phyloP scores from a whole-genome alignment of 306 rosid genomes.

The Cicer judaicum region DNA sequence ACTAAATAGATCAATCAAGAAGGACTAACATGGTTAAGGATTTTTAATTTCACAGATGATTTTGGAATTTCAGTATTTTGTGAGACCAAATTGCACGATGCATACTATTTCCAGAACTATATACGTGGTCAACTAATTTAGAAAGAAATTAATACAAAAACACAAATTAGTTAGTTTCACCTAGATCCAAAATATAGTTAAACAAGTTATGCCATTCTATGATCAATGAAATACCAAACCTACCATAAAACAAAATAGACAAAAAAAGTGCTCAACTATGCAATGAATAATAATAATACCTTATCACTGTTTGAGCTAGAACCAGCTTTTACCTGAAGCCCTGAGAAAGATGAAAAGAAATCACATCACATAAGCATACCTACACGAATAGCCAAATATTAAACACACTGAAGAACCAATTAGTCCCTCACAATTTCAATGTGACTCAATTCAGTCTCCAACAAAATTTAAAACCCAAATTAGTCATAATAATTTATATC shows the following conservation, averaged over 20 bases:
- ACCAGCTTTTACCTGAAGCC: conserved; percentile 43
- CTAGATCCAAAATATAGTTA: conserved; percentile 23
- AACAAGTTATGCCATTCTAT: conserved; percentile 21
- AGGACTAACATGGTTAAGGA: not conserved
- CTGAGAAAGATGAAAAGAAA: conserved; percentile 53
- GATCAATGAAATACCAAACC: conserved; percentile 19
- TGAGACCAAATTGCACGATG: not conserved
- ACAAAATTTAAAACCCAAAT: no score
- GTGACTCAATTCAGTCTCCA: no score
- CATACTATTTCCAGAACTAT: not conserved
- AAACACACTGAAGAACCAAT: not conserved
- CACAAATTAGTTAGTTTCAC: conserved; percentile 23
- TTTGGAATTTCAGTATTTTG: not conserved
- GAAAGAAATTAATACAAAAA: not conserved
- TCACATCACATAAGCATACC: not conserved
- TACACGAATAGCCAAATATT: not conserved
- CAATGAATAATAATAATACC: conserved; percentile 45
- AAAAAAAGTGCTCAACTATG: not conserved
- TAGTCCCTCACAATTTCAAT: no score
- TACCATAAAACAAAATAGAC: not conserved
- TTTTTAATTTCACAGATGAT: not conserved
- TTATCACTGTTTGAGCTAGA: conserved; percentile 48
- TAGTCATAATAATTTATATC: no score
- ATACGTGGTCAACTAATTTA: not conserved
- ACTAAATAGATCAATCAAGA: not conserved